Base-by-base conservation (phyloP, 225 moss, liverwort and hornwort genomes). In the Polytrichum formosum region DNA sequence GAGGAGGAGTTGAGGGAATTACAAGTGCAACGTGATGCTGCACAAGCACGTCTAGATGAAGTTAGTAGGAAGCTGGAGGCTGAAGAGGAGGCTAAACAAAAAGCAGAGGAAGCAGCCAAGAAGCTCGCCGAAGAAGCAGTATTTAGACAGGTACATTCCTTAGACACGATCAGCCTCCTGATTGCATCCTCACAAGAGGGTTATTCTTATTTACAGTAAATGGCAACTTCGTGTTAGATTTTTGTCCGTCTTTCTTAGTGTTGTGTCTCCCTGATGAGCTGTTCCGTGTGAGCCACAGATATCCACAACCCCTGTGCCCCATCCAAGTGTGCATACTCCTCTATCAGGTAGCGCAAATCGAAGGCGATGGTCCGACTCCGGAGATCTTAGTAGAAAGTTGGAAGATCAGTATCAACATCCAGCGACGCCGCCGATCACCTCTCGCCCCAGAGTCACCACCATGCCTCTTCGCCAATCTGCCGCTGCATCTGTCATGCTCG, bases 401-500 rank as follows among this genome's bases (percentile, higher is more conserved):
- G 69, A 67, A 53, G 75, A 61, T 21, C 61, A 72, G 18, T 35
- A 27, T 60, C 63, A 64, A 28, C 21, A 62, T 35, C 62, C 53
- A 64, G 76, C 22, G 76, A 76, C n/a, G 46, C 54, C 33, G 65
- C 72, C 4, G 68, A 62, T 33, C 72, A 75, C 64, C 71, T 72
- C n/a, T 72, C 86, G 70, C 22, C 55, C 69, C 13, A 79, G 78
- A 63, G 72, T 78, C 31, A 77, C 77, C 72, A 69, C 77, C 22
- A 71, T 75, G 55, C 79, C 86, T 29, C 73, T 90, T 68, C 81
- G 86, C 72, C 83, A 83, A 56, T 89, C 89, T 23, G 79, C 81
- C 61, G 79, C 89, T 60, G 89, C 83, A 19, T 88, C 88, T 55
- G 76, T 90, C 54, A 83, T 90, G 83, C 81, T 90, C 46, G 86